Base-by-base conservation (phyloP, 345 rosid species). In the Eucalyptus marginata region DNA sequence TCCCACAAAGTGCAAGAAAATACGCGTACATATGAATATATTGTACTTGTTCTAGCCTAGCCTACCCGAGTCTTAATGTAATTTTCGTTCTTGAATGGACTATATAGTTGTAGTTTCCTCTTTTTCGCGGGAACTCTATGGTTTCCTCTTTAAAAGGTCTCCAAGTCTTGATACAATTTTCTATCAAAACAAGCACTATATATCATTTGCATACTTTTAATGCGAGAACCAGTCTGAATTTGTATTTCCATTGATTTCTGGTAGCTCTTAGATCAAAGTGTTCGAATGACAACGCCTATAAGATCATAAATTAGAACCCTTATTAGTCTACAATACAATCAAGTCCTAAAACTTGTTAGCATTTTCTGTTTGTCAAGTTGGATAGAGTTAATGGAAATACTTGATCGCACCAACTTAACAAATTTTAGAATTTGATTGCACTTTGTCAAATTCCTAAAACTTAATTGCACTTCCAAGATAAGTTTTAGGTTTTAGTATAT, bases 241-340 rank as follows among this genome's bases (percentile, higher is more conserved):
- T 64, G 36, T n/a, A 64, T 64, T 64, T 64, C 36, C 76, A 31
- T 8, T 8, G 20, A 64, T 64, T 64, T 64, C 0, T 14, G 36
- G 36, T 64, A 14, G 76, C 76, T 64, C 76, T 64, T 15, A n/a
- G 76, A 64, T 64, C 36, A 14, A 64, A 64, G 76, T 64, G 76
- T 64, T n/a, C 0, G 3, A 64, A 64, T 2, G 36, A 64, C 9
- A 4, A 64, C 0, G 18, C 71, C 10, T 64, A n/a, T 64, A 64
- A 14, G 71, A 29, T 64, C 36, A 64, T 36, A 29, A n/a, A 64
- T 64, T 64, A 31, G 10, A 64, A 64, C 10, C 7, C 71, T 64
- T 29, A 4, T 64, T 29, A 14, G 71, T 64, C 3, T 10, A n/a
- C 0, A 6, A 20, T 13, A 64, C 0, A 14, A 0, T 64, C 18